A percentile compares a stretch with the other conserved stretches of the same genome.
Conservation (phyloP, 1,139 yeast species). For the Geotrichum fermentans region DNA sequence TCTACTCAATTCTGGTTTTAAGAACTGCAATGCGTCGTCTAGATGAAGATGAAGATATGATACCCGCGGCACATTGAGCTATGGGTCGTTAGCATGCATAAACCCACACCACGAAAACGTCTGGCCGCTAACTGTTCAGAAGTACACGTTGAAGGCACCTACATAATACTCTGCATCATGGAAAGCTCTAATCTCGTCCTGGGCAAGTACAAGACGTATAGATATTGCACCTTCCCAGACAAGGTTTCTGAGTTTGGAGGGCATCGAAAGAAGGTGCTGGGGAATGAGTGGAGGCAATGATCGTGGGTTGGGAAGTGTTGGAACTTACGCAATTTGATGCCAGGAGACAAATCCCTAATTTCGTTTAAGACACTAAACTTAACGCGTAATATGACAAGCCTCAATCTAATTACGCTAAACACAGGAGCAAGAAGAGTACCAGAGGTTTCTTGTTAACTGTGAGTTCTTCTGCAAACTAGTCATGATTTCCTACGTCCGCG, state of each 20-base stretch:
- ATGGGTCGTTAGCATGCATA: constrained; percentile 2
- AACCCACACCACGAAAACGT: constrained; percentile 9
- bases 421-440: no score
- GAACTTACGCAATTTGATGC: not conserved
- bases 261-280: constrained; percentile 1
- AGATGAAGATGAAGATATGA: constrained; percentile 55
- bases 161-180: constrained; percentile 26
- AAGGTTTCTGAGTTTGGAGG: constrained; percentile 33
- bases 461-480: no score
- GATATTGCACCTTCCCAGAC: constrained; percentile 59
- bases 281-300: not conserved
- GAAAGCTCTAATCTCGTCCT: constrained; percentile 32
- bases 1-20: constrained; percentile 40
- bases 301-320: no score
- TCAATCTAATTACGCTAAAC: no score
- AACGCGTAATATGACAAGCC: no score
- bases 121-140: not conserved
- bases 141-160: constrained; percentile 1
- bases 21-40: constrained; percentile 43
- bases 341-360: no score
- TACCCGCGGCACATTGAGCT: constrained; percentile 42
- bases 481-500: no score
- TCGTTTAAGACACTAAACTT: no score
- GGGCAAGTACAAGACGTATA: constrained; percentile 37
- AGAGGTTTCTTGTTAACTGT: no score